These are phyloP conservation scores for Boletus vermiculosoides DNA, from an alignment of 768 basidiomycete genomes.

Conservation along the genomic window DNA sequence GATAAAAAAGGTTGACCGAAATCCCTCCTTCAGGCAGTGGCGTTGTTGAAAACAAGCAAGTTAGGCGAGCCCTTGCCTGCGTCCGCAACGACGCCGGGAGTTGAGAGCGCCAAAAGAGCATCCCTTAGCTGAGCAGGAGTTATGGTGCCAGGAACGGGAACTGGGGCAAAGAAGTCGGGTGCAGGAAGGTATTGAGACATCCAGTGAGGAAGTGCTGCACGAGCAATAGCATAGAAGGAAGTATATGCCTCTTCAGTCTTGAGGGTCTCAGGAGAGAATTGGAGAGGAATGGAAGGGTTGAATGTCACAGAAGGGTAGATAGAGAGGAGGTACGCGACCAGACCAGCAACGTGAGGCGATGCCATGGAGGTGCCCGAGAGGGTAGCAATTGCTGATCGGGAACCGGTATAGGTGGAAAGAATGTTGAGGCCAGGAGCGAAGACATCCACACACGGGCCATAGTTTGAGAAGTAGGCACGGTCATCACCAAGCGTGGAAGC, in stretches of 20 bases:
- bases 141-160: conserved; percentile 46
- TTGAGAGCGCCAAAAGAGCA: conserved; percentile 64
- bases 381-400: conserved; percentile 58
- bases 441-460: conserved; percentile 86
- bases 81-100: conserved; percentile 45
- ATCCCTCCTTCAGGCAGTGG: conserved; percentile 37
- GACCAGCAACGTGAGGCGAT: conserved; percentile 86
- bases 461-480: conserved; percentile 92
- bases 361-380: conserved; percentile 96
- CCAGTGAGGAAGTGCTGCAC: conserved; percentile 58
- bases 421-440: conserved; percentile 94
- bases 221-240: conserved; percentile 53
- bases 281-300: conserved; percentile 45
- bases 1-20: background rate
- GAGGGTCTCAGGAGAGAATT: conserved; percentile 38
- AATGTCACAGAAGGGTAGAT: conserved; percentile 73
- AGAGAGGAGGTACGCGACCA: conserved; percentile 89
- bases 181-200: conserved; percentile 55
- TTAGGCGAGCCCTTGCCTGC: conserved; percentile 58
- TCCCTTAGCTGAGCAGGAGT: conserved; percentile 75
- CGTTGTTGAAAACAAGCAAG: conserved; percentile 80
- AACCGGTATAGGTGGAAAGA: conserved; percentile 79
- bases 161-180: conserved; percentile 44
- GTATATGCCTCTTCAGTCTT: conserved; percentile 37
- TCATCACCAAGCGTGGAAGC: conserved; percentile 82